These are phyloP conservation scores for Pseudonectria buxi DNA, from an alignment of 2,329 filamentous ascomycete species.

Conservation along the genomic window DNA sequence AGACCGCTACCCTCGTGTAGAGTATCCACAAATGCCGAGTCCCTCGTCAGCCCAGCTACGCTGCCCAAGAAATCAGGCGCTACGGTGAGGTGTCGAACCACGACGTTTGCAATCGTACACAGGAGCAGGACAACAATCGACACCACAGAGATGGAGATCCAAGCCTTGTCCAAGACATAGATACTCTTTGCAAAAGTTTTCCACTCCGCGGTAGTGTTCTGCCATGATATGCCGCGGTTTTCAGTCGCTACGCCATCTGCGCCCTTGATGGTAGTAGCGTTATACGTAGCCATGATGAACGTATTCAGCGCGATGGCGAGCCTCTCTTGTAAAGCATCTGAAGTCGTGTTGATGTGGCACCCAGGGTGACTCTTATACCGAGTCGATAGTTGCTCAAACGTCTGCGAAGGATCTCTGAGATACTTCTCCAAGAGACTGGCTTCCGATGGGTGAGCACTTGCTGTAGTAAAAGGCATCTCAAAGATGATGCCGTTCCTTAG, in stretches of 20 bases:
- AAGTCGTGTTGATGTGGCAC: background rate
- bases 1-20: slow-evolving; percentile 1
- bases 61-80: slow-evolving; percentile 5
- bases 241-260: background rate
- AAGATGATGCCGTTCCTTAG: background rate
- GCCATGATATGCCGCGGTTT: background rate
- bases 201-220: slow-evolving; percentile 3
- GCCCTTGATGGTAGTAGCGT: background rate
- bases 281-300: slow-evolving; percentile 1
- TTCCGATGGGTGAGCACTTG: background rate
- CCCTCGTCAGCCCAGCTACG: slow-evolving; percentile 3
- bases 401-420: too few species aligned
- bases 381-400: too few species aligned
- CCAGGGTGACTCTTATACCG: too few species aligned
- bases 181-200: slow-evolving; percentile 1
- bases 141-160: slow-evolving; percentile 1
- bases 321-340: background rate
- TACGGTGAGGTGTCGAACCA: background rate
- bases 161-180: slow-evolving; percentile 1
- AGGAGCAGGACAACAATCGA: slow-evolving; percentile 1
- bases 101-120: background rate
- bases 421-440: background rate
- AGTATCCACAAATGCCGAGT: slow-evolving; percentile 2
- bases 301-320: background rate
- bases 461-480: background rate